Conservation (phyloP, 1,284 basidiomycete species). For the Peniophora sp. region DNA sequence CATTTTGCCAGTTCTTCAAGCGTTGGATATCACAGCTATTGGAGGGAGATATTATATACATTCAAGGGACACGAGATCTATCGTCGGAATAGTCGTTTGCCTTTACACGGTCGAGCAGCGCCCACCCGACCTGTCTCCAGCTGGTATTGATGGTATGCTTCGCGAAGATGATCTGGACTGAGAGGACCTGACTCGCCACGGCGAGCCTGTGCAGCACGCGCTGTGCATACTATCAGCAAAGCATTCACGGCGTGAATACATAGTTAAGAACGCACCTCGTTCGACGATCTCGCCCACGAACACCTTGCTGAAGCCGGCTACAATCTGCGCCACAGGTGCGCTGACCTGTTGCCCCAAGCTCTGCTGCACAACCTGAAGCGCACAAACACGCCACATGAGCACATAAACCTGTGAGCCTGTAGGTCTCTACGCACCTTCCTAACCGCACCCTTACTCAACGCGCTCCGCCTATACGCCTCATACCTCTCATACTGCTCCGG, state of each 20-base stretch:
- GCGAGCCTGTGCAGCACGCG: conserved; percentile 68
- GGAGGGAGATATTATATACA: too few relatives aligned
- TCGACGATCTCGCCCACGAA: conserved; percentile 92
- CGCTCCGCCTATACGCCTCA: conserved; percentile 79
- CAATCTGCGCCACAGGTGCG: conserved; percentile 79
- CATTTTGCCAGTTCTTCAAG: too few relatives aligned
- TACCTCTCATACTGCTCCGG: conserved; percentile 82
- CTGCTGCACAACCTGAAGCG: conserved; percentile 74
- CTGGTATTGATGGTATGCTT: conserved; percentile 81
- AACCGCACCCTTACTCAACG: conserved; percentile 76
- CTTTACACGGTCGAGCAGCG: conserved; percentile 57
- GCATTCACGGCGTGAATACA: neutral
- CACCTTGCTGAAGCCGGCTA: conserved; percentile 85
- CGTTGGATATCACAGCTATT: too few relatives aligned
- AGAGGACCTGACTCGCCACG: conserved; percentile 72
- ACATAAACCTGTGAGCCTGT: neutral
- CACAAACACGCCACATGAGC: neutral
- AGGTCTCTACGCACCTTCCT: conserved; percentile 47
- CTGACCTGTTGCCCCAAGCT: conserved; percentile 78
- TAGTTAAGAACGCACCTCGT: conserved; percentile 47
- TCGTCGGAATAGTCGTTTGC: conserved; percentile 55
- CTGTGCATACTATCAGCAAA: conserved; percentile 28
- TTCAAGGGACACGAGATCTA: too few relatives aligned
- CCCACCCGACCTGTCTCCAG: conserved; percentile 73
- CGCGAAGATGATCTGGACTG: conserved; percentile 80